A percentile compares a stretch with the other conserved stretches of the same genome.
Conservation (phyloP, 441 rosid species). For the Macaranga tanarius region DNA sequence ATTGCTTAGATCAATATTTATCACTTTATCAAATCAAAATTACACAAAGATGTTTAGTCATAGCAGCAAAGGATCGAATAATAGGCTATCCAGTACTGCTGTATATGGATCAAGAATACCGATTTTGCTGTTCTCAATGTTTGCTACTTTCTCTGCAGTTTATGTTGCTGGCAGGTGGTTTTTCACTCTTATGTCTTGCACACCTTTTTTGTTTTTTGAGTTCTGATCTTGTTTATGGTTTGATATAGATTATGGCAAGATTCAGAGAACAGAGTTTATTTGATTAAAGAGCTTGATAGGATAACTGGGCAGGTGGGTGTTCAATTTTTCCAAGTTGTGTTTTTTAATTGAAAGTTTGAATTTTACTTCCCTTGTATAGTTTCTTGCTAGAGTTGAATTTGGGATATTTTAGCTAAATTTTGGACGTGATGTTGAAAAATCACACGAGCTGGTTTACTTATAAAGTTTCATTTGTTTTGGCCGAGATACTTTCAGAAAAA, state of each 20-base stretch:
- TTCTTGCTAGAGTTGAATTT: neutral
- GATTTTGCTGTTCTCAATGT: slow-evolving; percentile 64
- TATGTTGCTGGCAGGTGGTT: slow-evolving; percentile 87
- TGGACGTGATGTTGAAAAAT: neutral
- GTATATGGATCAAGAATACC: slow-evolving; percentile 44
- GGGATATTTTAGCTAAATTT: neutral
- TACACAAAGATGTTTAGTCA: slow-evolving; percentile 1
- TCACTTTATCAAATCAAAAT: neutral
- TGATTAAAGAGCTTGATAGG: slow-evolving; percentile 82
- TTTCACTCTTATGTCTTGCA: neutral
- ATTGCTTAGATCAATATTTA: neutral
- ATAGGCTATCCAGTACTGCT: slow-evolving; percentile 8
- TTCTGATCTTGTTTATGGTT: slow-evolving; percentile 3
- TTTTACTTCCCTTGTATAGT: neutral
- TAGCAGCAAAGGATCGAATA: slow-evolving; percentile 21
- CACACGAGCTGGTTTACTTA: neutral
- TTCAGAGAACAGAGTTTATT: slow-evolving; percentile 77
- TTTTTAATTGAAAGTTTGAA: neutral
- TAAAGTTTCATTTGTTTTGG: neutral
- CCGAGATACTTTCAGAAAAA: neutral
- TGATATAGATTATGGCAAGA: slow-evolving; percentile 81
- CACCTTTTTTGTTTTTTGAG: neutral
- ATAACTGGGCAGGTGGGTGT: slow-evolving; percentile 70
- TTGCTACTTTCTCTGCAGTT: slow-evolving; percentile 75
- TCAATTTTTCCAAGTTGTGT: neutral